Evolutionary conservation across 306 rosid genomes (phyloP).

Genomic region (Abrus pulchellus): DNA sequence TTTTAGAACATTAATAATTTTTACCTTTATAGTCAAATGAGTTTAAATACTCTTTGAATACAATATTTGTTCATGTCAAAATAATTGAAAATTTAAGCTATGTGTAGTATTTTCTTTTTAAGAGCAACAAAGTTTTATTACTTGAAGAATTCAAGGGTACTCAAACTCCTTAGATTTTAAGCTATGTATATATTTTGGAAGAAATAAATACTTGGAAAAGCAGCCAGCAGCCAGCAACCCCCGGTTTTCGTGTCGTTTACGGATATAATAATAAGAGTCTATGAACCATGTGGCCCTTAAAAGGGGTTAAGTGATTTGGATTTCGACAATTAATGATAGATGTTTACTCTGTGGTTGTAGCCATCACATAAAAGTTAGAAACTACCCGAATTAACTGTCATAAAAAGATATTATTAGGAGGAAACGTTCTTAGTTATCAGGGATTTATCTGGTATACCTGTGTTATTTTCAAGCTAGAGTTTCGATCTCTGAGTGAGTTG

Average conservation of each 20-base stretch:
- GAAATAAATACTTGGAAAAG: not conserved
- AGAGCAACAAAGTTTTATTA: too few relatives aligned
- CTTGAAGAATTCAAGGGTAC: too few relatives aligned
- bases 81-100: not conserved
- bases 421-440: not conserved
- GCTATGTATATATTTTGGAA: not conserved
- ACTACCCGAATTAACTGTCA: not conserved
- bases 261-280: not conserved
- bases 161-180: not conserved
- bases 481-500: too few relatives aligned
- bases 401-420: not conserved
- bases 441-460: too few relatives aligned
- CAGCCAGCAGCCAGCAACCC: not conserved
- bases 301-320: not conserved
- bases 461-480: too few relatives aligned
- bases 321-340: slow-evolving; percentile 13
- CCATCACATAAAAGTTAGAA: slow-evolving; percentile 1
- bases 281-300: slow-evolving; percentile 25
- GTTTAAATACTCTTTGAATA: not conserved
- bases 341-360: not conserved
- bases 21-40: not conserved
- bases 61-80: not conserved
- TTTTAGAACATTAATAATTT: not conserved
- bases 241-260: not conserved
- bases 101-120: not conserved